Conservation (phyloP, 169 alveolate genomes). For the Neospora caninum region DNA sequence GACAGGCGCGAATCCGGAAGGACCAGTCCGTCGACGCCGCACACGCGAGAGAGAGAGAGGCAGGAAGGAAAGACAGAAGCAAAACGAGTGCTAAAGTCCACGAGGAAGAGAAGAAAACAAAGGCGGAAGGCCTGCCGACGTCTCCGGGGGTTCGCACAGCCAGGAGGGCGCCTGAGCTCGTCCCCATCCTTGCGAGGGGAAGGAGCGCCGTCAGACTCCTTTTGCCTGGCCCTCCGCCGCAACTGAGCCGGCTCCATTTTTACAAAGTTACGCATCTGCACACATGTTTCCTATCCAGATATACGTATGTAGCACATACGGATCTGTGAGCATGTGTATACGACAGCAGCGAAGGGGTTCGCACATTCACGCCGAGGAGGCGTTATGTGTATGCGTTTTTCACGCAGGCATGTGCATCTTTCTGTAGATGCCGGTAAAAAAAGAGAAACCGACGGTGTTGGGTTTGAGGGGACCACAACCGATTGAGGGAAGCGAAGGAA, state of each 20-base stretch:
- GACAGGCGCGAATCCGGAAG: neutral
- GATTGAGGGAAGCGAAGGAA: no score
- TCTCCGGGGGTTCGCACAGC: neutral
- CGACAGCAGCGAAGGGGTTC: no score
- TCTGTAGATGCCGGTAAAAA: no score
- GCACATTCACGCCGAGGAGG: no score
- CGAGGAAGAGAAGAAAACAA: neutral
- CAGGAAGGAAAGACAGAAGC: neutral
- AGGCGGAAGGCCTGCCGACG: neutral
- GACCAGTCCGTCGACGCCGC: neutral
- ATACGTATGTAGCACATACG: no score
- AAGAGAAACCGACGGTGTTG: no score
- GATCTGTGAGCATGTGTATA: no score
- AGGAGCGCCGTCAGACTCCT: neutral
- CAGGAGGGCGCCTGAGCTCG: neutral
- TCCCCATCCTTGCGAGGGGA: neutral
- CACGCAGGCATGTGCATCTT: no score
- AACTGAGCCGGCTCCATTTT: neutral
- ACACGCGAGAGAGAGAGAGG: neutral
- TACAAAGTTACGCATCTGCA: no score
- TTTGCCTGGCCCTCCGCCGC: neutral
- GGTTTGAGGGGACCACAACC: no score
- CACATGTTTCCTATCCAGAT: no score
- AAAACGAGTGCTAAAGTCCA: neutral
- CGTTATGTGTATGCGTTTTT: no score